These are phyloP conservation scores for Aspergillus neoniger DNA, from an alignment of 2,329 filamentous ascomycete genomes.

Conservation along the genomic window DNA sequence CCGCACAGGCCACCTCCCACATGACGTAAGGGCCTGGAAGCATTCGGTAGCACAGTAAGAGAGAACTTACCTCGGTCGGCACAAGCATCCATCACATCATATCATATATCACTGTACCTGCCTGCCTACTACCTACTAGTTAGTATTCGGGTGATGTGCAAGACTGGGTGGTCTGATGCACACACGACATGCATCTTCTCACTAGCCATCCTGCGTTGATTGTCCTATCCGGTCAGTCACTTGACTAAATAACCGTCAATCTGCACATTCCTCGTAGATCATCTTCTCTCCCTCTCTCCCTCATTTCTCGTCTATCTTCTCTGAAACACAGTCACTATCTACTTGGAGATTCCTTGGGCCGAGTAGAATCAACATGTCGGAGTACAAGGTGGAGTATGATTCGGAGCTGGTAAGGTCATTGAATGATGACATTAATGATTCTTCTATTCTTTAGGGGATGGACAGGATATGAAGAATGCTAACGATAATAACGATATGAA, in stretches of 20 bases:
- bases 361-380: conserved; percentile 6
- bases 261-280: no score
- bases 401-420: conserved; percentile 9
- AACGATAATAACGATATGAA: not conserved
- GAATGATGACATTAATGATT: not conserved
- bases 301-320: no score
- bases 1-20: not conserved
- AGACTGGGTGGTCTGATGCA: no score
- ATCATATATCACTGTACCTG: not conserved
- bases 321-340: not conserved
- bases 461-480: not conserved
- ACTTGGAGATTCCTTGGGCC: not conserved
- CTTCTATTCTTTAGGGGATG: no score
- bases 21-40: not conserved
- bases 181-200: no score
- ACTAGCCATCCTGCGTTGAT: no score
- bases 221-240: no score
- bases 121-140: not conserved
- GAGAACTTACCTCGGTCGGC: not conserved
- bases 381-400: conserved; percentile 15
- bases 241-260: no score
- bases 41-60: no score
- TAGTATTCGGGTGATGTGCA: no score
- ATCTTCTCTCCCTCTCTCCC: no score
- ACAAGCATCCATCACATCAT: not conserved